Base-by-base conservation (phyloP, 371 early-diverging fungal species). In the Circinella umbellata region DNA sequence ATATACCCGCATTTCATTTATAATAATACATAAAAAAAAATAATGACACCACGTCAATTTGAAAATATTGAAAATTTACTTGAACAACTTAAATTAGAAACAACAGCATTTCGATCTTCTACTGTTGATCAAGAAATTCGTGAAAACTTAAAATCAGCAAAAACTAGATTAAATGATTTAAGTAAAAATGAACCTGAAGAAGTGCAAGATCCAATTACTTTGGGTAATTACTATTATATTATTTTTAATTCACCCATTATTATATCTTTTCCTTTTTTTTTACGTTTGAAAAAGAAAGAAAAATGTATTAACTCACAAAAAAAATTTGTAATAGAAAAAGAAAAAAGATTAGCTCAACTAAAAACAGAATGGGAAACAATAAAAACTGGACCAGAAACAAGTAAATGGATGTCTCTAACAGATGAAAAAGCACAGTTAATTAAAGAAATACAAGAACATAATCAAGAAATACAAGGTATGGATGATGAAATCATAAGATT, bases 401-500 rank as follows among this genome's bases (percentile, higher is more conserved):
- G 51, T 15, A 15, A 51, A 51, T n/a, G 8, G 15, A 15, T 15
- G 51, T 51, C 51, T 5, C 2, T 51, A 4, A 51, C 51, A 14
- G 15, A 51, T 5, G 57, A 57, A 57, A 57, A 57, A 34, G 57
- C 20, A 57, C 57, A 57, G 27, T 27, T 57, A 27, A 57, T 57
- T 27, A 57, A 53, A 53, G 15, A 42, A 1, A 53, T 53, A 53
- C 8, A 53, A 18, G 53, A 53, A 7, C 57, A 54, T 34, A 7
- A 34, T 57, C 57, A 34, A 57, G 57, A 57, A 7, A 57, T n/a
- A 5, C 7, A 57, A 11, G 27, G n/a, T 34, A 13, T 57, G 35
- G 35, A 57, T 27, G 34, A 34, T n/a, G 34, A 57, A 11, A 57
- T 57, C 4, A 5, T 20, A 13, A 5, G 14, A 6, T 57, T 57